phyloP scores from a whole-genome alignment of 352 stramenopile genomes.

The Pythium monospermum region DNA sequence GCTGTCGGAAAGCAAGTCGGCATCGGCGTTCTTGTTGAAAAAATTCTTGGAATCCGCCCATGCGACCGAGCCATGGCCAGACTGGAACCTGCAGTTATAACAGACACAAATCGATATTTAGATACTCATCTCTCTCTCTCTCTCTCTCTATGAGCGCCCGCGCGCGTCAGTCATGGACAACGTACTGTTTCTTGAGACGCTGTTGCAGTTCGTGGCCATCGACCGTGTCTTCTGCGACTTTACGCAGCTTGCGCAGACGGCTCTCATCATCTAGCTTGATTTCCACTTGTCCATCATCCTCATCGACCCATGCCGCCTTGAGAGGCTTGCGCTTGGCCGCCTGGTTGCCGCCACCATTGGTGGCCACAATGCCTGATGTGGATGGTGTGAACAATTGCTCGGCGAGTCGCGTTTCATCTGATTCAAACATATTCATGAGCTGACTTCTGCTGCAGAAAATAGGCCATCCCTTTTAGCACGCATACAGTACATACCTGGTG shows the following conservation, averaged over 20 bases:
- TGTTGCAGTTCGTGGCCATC: constrained; percentile 69
- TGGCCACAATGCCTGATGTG: constrained; percentile 2
- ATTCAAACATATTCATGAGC: background rate
- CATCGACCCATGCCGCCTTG: constrained; percentile 80
- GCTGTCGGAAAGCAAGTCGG: constrained; percentile 39
- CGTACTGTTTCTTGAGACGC: constrained; percentile 80
- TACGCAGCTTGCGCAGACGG: constrained; percentile 81
- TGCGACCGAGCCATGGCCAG: constrained; percentile 40
- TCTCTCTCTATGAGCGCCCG: background rate
- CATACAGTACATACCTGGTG: constrained; percentile 12
- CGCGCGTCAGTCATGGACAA: background rate
- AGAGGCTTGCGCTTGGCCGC: constrained; percentile 33
- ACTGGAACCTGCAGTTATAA: constrained; percentile 52
- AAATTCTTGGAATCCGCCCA: constrained; percentile 80
- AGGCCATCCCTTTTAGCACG: too few species aligned
- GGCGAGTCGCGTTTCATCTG: constrained; percentile 52
- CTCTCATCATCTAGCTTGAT: constrained; percentile 65
- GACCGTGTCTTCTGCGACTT: constrained; percentile 59
- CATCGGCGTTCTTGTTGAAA: constrained; percentile 24
- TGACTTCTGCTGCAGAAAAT: background rate
- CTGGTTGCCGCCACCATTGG: background rate
- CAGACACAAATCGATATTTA: background rate
- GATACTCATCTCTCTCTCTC: too few species aligned
- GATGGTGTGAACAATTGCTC: constrained; percentile 42
- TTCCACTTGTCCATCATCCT: constrained; percentile 73